These are phyloP conservation scores for Globisporangium spiculum DNA, from an alignment of 352 stramenopile species.

Conservation along the genomic window DNA sequence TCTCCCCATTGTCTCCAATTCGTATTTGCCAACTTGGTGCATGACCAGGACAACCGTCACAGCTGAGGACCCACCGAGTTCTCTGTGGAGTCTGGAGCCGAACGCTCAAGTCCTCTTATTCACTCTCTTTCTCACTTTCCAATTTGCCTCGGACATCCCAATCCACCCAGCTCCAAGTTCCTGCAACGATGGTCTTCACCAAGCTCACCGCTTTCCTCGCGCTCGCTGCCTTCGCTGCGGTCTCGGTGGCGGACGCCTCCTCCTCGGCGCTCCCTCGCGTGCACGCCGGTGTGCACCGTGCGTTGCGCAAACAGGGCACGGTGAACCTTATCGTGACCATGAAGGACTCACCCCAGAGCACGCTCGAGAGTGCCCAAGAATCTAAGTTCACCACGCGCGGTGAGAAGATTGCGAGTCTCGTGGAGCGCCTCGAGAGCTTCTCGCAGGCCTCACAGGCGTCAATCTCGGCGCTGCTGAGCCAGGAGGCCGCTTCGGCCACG, in stretches of 20 bases:
- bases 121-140: background rate
- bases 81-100: background rate
- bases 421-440: conserved; percentile 15
- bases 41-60: background rate
- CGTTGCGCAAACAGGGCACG: conserved; percentile 21
- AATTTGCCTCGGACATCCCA: background rate
- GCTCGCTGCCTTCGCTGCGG: background rate
- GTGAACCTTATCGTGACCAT: conserved; percentile 35
- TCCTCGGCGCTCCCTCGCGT: background rate
- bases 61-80: background rate
- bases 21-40: background rate
- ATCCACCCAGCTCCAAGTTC: background rate
- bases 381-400: conserved; percentile 13
- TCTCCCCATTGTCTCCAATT: background rate
- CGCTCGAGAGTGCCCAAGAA: conserved; percentile 19
- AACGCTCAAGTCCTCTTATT: background rate
- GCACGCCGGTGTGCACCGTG: conserved; percentile 22
- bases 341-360: conserved; percentile 12
- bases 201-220: background rate
- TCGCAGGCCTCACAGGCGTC: background rate
- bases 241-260: background rate
- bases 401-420: conserved; percentile 14
- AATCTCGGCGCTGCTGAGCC: conserved; percentile 3
- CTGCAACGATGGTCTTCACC: background rate
- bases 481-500: background rate